Evolutionary conservation across 257 asterid species (phyloP), one percentile per base, ranked within the genome.

Genomic region (Solanum acaule): DNA sequence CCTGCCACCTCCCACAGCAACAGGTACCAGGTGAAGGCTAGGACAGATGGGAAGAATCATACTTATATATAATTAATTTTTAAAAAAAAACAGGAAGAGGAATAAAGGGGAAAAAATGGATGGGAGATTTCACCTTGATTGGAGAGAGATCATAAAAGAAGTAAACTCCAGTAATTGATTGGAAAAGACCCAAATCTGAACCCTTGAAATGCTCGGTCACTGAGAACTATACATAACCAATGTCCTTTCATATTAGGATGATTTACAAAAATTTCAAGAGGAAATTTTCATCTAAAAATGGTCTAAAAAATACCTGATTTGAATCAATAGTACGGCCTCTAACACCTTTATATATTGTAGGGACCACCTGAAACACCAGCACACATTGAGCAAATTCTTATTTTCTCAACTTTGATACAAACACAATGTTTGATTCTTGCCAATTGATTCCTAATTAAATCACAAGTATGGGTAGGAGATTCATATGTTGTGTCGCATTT

Each of bases 141-240:
- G 99, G 99, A 89, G 99, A 96, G 90, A 95, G 96, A 87, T 97
- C 99, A 88, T 96, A 97, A 87, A 90, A 94, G 95, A 97, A 96
- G 98, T 92, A 95, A 89, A 96, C 98, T 83, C 99, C 99, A 11
- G 98, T 98, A 87, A 90, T 92, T 63, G 98, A 85, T 87, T 93
- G 92, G 89, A 91, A 90, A 71, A 33, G 94, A 88, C 95, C 98
- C 87, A 42, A 77, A 68, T 96, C 97, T 34, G 95, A 59, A 89
- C 89, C 90, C 93, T 94, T 97, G 91, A 90, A 97, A 93, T 96
- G 98, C 90, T 97, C 98, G 0, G 99, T 97, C 86, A 95, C 99
- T n/a, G 99, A 97, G 94, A 97, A 97, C 99, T 97, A 94, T 71
- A 91, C 71, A 87, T 89, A 67, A 79, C n/a, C 87, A 82, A 79